These are phyloP conservation scores for Kazachstania viticola DNA, from an alignment of 805 yeast species.

Conservation along the genomic window DNA sequence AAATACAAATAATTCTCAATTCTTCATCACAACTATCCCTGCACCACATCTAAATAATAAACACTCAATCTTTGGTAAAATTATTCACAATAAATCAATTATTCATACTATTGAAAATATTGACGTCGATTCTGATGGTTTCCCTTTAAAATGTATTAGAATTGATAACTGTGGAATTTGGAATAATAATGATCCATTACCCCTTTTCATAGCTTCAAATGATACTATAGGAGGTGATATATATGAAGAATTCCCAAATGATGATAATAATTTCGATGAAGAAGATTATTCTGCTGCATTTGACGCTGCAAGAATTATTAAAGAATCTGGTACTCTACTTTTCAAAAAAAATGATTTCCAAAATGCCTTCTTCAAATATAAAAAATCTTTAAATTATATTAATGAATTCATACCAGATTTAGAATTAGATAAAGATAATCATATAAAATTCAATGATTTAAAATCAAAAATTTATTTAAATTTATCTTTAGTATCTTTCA, in stretches of 20 bases:
- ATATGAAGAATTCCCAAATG: constrained; percentile 71
- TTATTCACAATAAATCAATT: constrained; percentile 55
- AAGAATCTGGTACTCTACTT: constrained; percentile 53
- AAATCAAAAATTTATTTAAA: constrained; percentile 37
- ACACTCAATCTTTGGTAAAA: constrained; percentile 69
- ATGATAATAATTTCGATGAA: constrained; percentile 46
- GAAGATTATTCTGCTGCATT: constrained; percentile 44
- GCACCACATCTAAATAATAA: constrained; percentile 67
- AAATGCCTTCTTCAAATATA: constrained; percentile 52
- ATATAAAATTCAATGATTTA: constrained; percentile 35
- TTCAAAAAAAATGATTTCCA: constrained; percentile 40
- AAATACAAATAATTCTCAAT: constrained; percentile 50
- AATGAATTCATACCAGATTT: constrained; percentile 63
- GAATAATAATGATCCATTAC: constrained; percentile 40
- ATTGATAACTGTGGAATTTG: constrained; percentile 55
- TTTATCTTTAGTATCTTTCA: constrained; percentile 43
- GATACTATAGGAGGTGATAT: constrained; percentile 54
- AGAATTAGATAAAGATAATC: constrained; percentile 45
- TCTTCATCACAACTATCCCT: constrained; percentile 58
- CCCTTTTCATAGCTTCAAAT: constrained; percentile 53
- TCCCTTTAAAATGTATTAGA: constrained; percentile 31
- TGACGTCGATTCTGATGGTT: constrained; percentile 34
- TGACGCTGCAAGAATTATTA: constrained; percentile 42
- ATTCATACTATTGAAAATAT: constrained; percentile 53
- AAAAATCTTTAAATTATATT: constrained; percentile 54